Conservation (phyloP, 768 basidiomycete species). For the Dictyophora rubrovolvata region DNA sequence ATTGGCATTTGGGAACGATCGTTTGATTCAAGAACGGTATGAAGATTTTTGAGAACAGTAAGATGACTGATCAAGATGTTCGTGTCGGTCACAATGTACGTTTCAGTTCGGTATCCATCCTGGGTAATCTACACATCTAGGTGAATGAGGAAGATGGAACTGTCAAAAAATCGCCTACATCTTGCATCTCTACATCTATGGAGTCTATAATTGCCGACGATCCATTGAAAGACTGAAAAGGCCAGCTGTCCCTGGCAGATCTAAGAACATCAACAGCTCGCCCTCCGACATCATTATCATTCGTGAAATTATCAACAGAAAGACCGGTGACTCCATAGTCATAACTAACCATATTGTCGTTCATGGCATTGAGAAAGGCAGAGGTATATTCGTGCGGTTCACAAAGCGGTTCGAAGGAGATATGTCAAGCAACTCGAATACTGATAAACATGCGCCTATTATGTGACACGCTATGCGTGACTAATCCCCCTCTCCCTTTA, state of each 20-base stretch:
- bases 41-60: slow-evolving; percentile 53
- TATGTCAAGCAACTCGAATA: background rate
- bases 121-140: slow-evolving; percentile 2
- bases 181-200: slow-evolving; percentile 8
- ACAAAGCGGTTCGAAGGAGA: background rate
- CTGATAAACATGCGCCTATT: no score
- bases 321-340: background rate
- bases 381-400: background rate
- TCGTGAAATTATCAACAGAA: background rate
- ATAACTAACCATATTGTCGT: background rate
- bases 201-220: slow-evolving; percentile 6
- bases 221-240: background rate
- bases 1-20: slow-evolving; percentile 26
- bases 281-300: background rate
- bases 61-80: slow-evolving; percentile 67
- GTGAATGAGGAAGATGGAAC: no score
- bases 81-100: slow-evolving; percentile 61
- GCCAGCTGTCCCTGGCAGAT: slow-evolving; percentile 2
- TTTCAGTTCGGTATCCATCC: slow-evolving; percentile 1
- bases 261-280: background rate
- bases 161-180: background rate
- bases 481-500: background rate
- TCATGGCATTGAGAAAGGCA: no score
- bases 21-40: slow-evolving; percentile 42
- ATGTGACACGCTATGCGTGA: background rate